Evolutionary conservation across 2,329 filamentous ascomycete species (phyloP).

Genomic region (Scedosporium minutisporum): DNA sequence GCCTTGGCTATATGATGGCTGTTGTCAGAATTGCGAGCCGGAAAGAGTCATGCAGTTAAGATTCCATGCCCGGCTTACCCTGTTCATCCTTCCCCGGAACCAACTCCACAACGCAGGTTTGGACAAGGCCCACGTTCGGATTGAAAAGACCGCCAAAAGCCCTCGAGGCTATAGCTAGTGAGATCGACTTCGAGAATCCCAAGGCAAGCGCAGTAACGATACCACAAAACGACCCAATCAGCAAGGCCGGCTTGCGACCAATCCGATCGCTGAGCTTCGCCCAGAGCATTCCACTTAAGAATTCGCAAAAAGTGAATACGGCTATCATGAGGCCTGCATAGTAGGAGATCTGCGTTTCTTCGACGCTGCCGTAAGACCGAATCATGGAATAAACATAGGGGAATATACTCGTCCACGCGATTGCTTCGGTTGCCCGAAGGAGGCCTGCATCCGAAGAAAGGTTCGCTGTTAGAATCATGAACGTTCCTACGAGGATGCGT

Average conservation of each 20-base stretch:
- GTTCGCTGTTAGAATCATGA: too few relatives aligned
- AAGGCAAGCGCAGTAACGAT: neutral
- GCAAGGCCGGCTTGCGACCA: neutral
- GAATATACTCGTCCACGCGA: neutral
- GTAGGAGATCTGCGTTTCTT: neutral
- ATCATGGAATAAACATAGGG: neutral
- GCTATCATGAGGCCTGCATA: neutral
- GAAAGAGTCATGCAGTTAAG: too few relatives aligned
- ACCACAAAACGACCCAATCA: neutral
- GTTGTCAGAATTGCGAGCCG: neutral
- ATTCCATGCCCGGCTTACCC: neutral
- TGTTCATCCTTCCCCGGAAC: neutral
- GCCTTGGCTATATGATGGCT: neutral
- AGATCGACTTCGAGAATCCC: neutral
- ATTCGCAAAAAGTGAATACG: neutral
- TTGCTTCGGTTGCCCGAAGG: neutral
- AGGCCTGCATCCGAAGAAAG: neutral
- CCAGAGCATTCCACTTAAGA: neutral
- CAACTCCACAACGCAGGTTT: neutral
- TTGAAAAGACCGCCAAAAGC: neutral
- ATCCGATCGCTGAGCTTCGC: neutral
- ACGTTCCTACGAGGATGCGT: too few relatives aligned
- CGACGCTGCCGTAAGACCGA: neutral
- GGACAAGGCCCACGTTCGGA: neutral
- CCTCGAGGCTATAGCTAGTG: neutral